These are phyloP conservation scores for Juglanconis juglandina DNA, from an alignment of 2,329 filamentous ascomycete species.

Conservation along the genomic window DNA sequence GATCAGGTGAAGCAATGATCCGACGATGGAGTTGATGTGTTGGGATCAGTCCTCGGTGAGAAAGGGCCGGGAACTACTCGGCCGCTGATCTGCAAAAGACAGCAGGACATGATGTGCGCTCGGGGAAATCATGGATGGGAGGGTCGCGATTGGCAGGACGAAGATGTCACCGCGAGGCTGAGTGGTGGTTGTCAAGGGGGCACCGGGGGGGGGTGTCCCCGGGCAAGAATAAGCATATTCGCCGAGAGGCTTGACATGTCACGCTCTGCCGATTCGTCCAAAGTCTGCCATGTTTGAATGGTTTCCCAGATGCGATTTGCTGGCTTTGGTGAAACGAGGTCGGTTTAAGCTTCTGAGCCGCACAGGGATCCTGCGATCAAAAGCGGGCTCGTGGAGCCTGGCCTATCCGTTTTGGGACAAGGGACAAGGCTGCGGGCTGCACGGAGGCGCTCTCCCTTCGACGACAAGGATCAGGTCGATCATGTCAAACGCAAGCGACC, in stretches of 20 bases:
- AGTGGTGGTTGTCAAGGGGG: background rate
- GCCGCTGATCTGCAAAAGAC: conserved; percentile 1
- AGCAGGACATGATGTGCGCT: background rate
- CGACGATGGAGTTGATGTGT: conserved; percentile 15
- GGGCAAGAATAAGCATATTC: background rate
- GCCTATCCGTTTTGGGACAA: background rate
- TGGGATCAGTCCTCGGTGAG: background rate
- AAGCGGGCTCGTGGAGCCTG: background rate
- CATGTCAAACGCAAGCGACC: background rate
- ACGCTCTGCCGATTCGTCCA: conserved; percentile 1
- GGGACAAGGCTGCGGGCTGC: background rate
- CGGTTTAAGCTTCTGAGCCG: conserved; percentile 18
- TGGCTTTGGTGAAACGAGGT: conserved; percentile 15
- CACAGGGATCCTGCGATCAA: conserved; percentile 7
- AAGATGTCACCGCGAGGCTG: conserved; percentile 1
- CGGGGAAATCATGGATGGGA: background rate
- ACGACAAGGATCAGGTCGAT: background rate
- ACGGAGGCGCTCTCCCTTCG: background rate
- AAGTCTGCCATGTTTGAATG: conserved; percentile 3
- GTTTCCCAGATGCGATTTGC: conserved; percentile 12
- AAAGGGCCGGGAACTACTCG: background rate
- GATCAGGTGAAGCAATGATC: conserved; percentile 22
- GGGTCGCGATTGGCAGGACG: background rate
- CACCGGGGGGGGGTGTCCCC: background rate
- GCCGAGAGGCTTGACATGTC: background rate